Conservation (phyloP, 163 green algal genomes). For the Scenedesmus sp. region DNA sequence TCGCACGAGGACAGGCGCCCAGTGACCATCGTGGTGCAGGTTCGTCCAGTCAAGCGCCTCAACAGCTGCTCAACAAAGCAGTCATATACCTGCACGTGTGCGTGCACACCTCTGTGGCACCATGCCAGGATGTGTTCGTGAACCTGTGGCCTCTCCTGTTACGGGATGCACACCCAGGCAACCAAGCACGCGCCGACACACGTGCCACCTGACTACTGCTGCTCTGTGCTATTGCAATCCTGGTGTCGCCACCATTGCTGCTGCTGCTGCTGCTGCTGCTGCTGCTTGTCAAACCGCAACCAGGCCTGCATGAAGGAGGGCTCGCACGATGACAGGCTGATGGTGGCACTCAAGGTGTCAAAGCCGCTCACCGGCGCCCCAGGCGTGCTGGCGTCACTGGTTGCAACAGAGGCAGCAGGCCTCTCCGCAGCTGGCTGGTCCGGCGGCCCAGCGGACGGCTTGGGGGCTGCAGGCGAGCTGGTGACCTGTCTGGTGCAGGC, state of each 20-base stretch:
- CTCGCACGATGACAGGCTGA: constrained; percentile 37
- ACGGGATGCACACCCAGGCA: too few relatives aligned
- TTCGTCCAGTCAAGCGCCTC: not conserved
- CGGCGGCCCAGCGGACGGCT: not conserved
- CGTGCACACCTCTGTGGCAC: not conserved
- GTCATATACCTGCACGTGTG: not conserved
- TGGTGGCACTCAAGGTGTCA: constrained; percentile 49
- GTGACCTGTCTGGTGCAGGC: not conserved
- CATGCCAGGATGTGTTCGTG: too few relatives aligned
- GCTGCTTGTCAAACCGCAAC: too few relatives aligned
- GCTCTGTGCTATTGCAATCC: not conserved
- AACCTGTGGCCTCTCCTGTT: too few relatives aligned
- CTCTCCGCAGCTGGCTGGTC: constrained; percentile 10
- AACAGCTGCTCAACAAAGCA: not conserved
- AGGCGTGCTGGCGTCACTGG: constrained; percentile 4
- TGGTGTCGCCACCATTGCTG: not conserved
- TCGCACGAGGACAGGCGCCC: constrained; percentile 55
- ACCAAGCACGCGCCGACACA: too few relatives aligned
- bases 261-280: not conserved
- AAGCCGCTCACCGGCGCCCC: constrained; percentile 15
- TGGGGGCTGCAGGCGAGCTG: constrained; percentile 8
- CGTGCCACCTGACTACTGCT: too few relatives aligned
- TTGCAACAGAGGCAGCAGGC: constrained; percentile 23
- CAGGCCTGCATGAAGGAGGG: constrained; percentile 61
- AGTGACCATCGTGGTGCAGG: constrained; percentile 59